These are phyloP conservation scores for Poteriospumella lacustris DNA, from an alignment of 108 stramenopile genomes.

Conservation along the genomic window DNA sequence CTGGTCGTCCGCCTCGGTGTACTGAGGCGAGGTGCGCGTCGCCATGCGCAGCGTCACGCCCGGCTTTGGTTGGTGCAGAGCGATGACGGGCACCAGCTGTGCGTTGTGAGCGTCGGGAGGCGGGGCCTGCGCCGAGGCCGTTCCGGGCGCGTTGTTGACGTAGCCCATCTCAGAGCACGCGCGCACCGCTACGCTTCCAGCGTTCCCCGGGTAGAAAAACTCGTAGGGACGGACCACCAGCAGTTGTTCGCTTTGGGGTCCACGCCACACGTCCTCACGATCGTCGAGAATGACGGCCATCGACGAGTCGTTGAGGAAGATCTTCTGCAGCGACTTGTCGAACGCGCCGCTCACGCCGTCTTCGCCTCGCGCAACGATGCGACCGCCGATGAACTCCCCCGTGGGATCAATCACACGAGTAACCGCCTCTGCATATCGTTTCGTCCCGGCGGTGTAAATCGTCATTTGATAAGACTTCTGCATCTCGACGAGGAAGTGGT, in stretches of 20 bases:
- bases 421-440: constrained; percentile 23
- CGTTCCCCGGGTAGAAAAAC: not conserved
- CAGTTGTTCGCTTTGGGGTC: not conserved
- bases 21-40: not conserved
- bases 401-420: not conserved
- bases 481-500: not conserved
- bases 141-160: constrained; percentile 16
- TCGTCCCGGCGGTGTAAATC: constrained; percentile 15
- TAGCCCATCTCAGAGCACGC: no score
- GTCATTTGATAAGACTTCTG: constrained; percentile 24
- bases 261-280: constrained; percentile 24
- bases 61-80: not conserved
- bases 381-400: not conserved
- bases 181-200: no score
- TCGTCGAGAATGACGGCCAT: constrained; percentile 28
- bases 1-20: not conserved
- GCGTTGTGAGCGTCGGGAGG: no score
- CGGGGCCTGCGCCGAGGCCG: not conserved
- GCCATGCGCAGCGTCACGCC: not conserved
- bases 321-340: constrained; percentile 2
- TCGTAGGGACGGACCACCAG: not conserved
- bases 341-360: not conserved
- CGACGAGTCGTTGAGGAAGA: constrained; percentile 1
- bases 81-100: no score
- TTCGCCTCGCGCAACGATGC: not conserved